Base-by-base conservation (phyloP, 164 flowering plant genomes). In the Brasenia schreberi region DNA sequence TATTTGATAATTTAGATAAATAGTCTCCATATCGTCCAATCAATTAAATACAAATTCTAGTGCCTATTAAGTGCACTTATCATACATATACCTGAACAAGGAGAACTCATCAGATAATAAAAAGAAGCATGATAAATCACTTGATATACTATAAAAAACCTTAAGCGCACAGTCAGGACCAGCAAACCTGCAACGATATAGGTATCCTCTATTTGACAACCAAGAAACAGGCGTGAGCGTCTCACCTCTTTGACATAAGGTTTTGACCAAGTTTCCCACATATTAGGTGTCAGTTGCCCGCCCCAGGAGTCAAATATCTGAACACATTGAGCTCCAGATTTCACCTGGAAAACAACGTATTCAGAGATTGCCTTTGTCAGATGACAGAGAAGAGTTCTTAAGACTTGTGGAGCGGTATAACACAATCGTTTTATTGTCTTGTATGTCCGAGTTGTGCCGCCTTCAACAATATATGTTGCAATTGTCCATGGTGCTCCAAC, bases 251-350 rank as follows among this genome's bases (percentile, higher is more conserved):
- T 66, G 63, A 94, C 90, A 67, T 86, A 87, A 64, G 98, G 98
- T 75, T 84, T 89, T 64, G 98, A 94, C 98, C 98, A 94, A 19
- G 18, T 68, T 67, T 90, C 98, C 98, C 98, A 93, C 97, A 90
- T 86, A 72, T 83, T 69, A n/a, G 98, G 97, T 63, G 97, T 85
- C 16, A 90, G 75, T 75, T 90, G 97, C 23, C 98, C 97, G 71
- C 96, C 96, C 98, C 98, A 94, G 43, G 98, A 94, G 76, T 94
- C 98, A 81, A 94, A 94, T 64, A 94, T 94, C 75, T 90, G 98
- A 64, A 89, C 80, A 73, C 98, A 94, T 62, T 94, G 95, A 69
- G 97, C 98, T 56, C 98, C 98, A 69, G 96, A 78, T 42, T 87
- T 76, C 64, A 94, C 90, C 87, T 94, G 98, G 74, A 70, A 94